phyloP scores from a whole-genome alignment of 2,329 filamentous ascomycete genomes.

The Trichoderma koningiopsis region DNA sequence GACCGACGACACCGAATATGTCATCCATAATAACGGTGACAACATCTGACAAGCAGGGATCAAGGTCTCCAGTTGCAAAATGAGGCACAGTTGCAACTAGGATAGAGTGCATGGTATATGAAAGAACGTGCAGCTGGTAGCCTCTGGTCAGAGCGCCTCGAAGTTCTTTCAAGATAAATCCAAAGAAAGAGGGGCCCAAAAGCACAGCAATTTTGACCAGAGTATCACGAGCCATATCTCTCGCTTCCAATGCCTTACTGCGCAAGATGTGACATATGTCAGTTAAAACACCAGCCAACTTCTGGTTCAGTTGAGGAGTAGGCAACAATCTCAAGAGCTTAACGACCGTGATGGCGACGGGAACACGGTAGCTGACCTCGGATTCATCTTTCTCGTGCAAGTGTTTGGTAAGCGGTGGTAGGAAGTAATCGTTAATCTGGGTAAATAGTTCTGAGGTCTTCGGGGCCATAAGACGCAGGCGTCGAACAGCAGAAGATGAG shows the following conservation, averaged over 20 bases:
- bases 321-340: conserved; percentile 85
- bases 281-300: conserved; percentile 80
- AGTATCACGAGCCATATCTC: conserved; percentile 89
- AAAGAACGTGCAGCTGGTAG: conserved; percentile 92
- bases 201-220: conserved; percentile 80
- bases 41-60: conserved; percentile 80
- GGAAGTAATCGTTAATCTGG: conserved; percentile 73
- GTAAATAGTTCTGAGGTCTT: conserved; percentile 65
- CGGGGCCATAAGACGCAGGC: conserved; percentile 68
- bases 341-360: conserved; percentile 83
- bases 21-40: conserved; percentile 93
- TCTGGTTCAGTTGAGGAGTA: conserved; percentile 68
- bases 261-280: conserved; percentile 92
- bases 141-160: conserved; percentile 79
- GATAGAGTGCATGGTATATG: conserved; percentile 91
- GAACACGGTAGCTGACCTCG: conserved; percentile 88
- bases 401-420: conserved; percentile 79
- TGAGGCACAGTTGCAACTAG: conserved; percentile 73
- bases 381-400: conserved; percentile 94
- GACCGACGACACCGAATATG: conserved; percentile 86
- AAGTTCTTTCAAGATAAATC: conserved; percentile 91
- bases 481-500: conserved; percentile 36
- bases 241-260: conserved; percentile 82
- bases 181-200: conserved; percentile 80
- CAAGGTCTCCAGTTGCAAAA: conserved; percentile 79